phyloP scores from a whole-genome alignment of 2,329 filamentous ascomycete genomes.

The Fusarium secorum region DNA sequence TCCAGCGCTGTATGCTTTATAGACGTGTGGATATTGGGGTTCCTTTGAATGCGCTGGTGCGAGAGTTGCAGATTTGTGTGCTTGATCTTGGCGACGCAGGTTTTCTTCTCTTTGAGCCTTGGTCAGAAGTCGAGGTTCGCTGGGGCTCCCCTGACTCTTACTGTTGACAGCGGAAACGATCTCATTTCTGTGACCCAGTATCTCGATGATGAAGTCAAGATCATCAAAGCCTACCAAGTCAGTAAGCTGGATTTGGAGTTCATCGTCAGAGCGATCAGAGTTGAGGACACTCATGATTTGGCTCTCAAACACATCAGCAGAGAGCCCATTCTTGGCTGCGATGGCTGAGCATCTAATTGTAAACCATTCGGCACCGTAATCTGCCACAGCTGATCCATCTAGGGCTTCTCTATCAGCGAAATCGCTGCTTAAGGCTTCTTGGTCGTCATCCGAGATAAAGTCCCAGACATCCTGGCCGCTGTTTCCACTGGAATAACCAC shows the following conservation, averaged over 20 bases:
- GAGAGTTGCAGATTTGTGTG: slow-evolving; percentile 82
- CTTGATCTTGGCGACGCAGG: slow-evolving; percentile 76
- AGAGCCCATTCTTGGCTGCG: slow-evolving; percentile 71
- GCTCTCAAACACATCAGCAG: slow-evolving; percentile 73
- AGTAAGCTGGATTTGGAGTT: slow-evolving; percentile 88
- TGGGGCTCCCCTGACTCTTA: slow-evolving; percentile 46
- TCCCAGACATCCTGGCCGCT: slow-evolving; percentile 90
- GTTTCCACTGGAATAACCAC: slow-evolving; percentile 63
- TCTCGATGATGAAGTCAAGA: slow-evolving; percentile 88
- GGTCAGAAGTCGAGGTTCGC: slow-evolving; percentile 68
- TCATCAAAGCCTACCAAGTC: slow-evolving; percentile 94
- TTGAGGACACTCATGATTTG: slow-evolving; percentile 79
- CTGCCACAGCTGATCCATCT: slow-evolving; percentile 39
- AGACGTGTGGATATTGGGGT: slow-evolving; percentile 90
- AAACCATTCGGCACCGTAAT: slow-evolving; percentile 75
- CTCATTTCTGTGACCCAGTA: slow-evolving; percentile 79
- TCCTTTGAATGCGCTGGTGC: slow-evolving; percentile 75
- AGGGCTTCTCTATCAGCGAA: slow-evolving; percentile 57
- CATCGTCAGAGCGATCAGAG: slow-evolving; percentile 75
- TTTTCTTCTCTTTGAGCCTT: slow-evolving; percentile 80
- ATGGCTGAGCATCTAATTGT: slow-evolving; percentile 71
- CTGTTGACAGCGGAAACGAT: slow-evolving; percentile 62
- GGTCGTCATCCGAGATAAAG: slow-evolving; percentile 79
- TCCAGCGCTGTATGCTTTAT: slow-evolving; percentile 81
- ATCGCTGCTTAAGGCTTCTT: slow-evolving; percentile 72